Evolutionary conservation across 202 grass and related monocot species (phyloP).

Genomic region (Musa balbisiana): DNA sequence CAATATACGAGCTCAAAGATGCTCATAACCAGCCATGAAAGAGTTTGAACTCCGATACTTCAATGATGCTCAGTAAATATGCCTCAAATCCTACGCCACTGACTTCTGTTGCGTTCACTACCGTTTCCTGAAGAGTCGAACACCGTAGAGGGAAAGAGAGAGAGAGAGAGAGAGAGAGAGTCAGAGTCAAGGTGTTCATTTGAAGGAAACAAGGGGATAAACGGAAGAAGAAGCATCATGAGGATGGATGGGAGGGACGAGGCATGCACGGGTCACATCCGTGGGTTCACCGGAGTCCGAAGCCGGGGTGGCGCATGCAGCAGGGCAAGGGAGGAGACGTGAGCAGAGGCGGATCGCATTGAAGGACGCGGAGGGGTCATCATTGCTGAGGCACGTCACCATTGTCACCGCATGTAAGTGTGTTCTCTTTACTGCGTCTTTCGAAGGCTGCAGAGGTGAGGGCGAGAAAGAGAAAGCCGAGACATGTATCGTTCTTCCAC

Average conservation of each 20-base stretch:
- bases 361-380: neutral
- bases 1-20: too few relatives aligned
- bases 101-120: too few relatives aligned
- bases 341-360: neutral
- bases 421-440: neutral
- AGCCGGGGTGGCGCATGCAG: too few relatives aligned
- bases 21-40: too few relatives aligned
- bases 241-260: neutral
- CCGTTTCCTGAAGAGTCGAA: too few relatives aligned
- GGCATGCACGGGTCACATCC: slow-evolving; percentile 2
- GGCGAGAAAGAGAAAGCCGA: too few relatives aligned
- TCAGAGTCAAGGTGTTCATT: neutral
- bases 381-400: neutral
- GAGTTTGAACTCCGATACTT: too few relatives aligned
- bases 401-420: neutral
- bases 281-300: neutral
- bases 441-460: neutral
- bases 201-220: neutral
- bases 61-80: too few relatives aligned
- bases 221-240: neutral
- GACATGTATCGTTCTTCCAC: too few relatives aligned
- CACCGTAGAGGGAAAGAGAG: neutral
- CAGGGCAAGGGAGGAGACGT: neutral
- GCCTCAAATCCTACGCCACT: too few relatives aligned
- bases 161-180: neutral